These are phyloP conservation scores for Termitomyces sp. DNA, from an alignment of 768 basidiomycete species.

Conservation along the genomic window DNA sequence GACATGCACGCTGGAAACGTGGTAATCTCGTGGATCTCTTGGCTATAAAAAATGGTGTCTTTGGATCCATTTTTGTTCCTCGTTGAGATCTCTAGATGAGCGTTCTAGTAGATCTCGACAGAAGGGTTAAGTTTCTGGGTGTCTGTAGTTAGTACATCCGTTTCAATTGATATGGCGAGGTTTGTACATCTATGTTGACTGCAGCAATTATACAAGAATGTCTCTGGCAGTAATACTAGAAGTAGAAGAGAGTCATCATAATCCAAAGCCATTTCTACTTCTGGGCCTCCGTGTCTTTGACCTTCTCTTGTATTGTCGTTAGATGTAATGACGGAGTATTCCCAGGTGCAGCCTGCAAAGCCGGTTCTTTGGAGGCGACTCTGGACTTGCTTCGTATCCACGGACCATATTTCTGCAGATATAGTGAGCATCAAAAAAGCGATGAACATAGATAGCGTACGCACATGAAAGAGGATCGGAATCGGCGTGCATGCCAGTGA, in stretches of 20 bases:
- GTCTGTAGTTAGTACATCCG: background rate
- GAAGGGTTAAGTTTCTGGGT: background rate
- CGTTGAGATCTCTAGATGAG: background rate
- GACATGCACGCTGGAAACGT: background rate
- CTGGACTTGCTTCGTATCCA: slow-evolving; percentile 40
- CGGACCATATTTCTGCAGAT: slow-evolving; percentile 41
- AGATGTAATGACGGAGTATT: slow-evolving; percentile 5
- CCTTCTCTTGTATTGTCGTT: slow-evolving; percentile 12
- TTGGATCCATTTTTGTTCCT: background rate
- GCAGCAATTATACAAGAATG: background rate
- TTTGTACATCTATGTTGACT: background rate
- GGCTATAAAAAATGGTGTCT: background rate
- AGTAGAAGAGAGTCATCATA: background rate
- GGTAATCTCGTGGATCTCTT: background rate
- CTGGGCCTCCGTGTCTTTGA: slow-evolving; percentile 8
- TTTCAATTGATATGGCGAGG: background rate
- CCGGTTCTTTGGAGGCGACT: slow-evolving; percentile 35
- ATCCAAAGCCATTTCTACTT: background rate
- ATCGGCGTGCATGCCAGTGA: slow-evolving; percentile 47
- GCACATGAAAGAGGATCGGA: slow-evolving; percentile 49
- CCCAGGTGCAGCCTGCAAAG: background rate
- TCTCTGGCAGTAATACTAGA: background rate
- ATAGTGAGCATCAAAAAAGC: background rate
- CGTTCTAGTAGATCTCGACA: background rate
- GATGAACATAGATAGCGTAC: slow-evolving; percentile 13